Conservation (phyloP, 805 yeast species). For the Schwanniomyces yamadae region DNA sequence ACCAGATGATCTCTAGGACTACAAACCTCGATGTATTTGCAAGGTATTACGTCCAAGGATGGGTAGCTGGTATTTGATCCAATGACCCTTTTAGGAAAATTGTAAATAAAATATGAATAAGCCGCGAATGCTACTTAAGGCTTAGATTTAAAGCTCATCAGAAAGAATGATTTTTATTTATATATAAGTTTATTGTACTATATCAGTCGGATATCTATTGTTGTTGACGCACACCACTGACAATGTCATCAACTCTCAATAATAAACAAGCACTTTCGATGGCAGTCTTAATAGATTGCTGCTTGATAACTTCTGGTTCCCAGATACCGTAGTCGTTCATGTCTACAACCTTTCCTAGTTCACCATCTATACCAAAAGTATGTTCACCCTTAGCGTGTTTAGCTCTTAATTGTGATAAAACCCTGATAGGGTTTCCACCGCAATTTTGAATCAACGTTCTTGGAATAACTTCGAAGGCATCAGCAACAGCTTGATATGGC, state of each 20-base stretch:
- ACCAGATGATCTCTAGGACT: too few species aligned
- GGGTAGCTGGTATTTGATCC: too few species aligned
- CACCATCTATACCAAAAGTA: conserved; percentile 94
- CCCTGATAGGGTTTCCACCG: conserved; percentile 93
- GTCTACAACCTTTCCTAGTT: conserved; percentile 88
- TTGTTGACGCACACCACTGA: conserved; percentile 81
- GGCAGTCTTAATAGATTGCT: conserved; percentile 96
- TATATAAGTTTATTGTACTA: not conserved
- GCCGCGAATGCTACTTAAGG: too few species aligned
- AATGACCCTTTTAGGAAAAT: too few species aligned
- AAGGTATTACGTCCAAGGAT: too few species aligned
- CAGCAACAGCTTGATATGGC: conserved; percentile 99
- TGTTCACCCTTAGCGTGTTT: conserved; percentile 88
- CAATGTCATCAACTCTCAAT: conserved; percentile 96
- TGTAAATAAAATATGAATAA: too few species aligned
- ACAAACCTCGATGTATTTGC: too few species aligned
- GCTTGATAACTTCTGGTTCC: conserved; percentile 99
- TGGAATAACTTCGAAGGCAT: conserved; percentile 97
- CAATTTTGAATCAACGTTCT: conserved; percentile 96
- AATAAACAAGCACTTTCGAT: conserved; percentile 94
- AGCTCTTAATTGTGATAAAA: conserved; percentile 88
- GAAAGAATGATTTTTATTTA: too few species aligned
- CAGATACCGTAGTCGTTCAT: conserved; percentile 96
- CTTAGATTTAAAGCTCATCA: too few species aligned
- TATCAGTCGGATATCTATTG: conserved; percentile 9